Evolutionary conservation across 2,329 filamentous ascomycete genomes (phyloP).

Genomic region (Venturia pyrina): DNA sequence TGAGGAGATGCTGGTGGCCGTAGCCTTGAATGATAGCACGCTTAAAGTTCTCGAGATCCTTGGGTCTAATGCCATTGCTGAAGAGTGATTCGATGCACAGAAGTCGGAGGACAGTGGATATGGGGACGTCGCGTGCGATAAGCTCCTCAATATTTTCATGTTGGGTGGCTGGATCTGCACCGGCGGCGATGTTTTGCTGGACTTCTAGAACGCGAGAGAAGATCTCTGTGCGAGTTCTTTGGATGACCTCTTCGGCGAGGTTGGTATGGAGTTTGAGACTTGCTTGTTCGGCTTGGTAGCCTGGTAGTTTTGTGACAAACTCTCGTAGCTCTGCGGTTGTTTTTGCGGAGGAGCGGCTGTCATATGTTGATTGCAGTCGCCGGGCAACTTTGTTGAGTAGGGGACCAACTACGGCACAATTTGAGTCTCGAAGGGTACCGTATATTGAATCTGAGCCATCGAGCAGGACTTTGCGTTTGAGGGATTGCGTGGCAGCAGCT

Average conservation of each 20-base stretch:
- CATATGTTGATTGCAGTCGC: conserved; percentile 76
- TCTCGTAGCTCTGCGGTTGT: conserved; percentile 85
- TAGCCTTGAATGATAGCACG: conserved; percentile 84
- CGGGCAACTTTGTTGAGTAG: conserved; percentile 85
- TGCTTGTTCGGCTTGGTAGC: conserved; percentile 86
- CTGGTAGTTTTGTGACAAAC: conserved; percentile 87
- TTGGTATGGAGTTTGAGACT: conserved; percentile 87
- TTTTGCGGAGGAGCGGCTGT: conserved; percentile 70
- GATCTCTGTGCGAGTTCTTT: conserved; percentile 77
- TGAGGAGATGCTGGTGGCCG: conserved; percentile 88
- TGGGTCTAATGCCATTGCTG: conserved; percentile 75
- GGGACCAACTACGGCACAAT: conserved; percentile 88
- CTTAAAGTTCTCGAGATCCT: conserved; percentile 84
- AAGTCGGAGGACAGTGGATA: conserved; percentile 73
- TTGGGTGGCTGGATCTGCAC: conserved; percentile 77
- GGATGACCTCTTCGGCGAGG: conserved; percentile 90
- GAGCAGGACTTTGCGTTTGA: conserved; percentile 79
- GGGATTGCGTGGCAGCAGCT: conserved; percentile 36
- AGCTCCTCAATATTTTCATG: conserved; percentile 88
- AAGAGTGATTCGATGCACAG: conserved; percentile 88
- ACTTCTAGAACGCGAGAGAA: conserved; percentile 86
- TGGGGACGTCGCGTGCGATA: conserved; percentile 74
- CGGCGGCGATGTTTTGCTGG: conserved; percentile 89
- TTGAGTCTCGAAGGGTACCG: conserved; percentile 76
- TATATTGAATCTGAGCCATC: conserved; percentile 87